Evolutionary conservation across 2,329 filamentous ascomycete species (phyloP).

Genomic region (Alternaria sp.): DNA sequence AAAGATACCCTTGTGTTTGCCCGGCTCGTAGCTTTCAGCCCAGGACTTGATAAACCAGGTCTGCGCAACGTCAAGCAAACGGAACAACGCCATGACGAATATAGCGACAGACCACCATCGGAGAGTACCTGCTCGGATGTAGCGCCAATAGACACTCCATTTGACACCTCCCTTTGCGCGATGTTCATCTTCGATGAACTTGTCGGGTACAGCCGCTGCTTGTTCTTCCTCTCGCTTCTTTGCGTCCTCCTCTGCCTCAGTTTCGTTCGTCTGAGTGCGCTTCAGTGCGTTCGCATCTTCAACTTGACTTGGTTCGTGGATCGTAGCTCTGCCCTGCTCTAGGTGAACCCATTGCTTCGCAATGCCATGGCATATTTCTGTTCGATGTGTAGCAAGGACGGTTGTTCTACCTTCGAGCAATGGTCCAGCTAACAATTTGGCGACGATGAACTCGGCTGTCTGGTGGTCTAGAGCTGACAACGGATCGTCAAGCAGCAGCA

Average conservation of each 20-base stretch:
- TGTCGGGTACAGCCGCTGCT: slow-evolving; percentile 68
- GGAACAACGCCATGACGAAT: slow-evolving; percentile 68
- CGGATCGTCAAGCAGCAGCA: slow-evolving; percentile 67
- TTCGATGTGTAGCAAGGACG: slow-evolving; percentile 70
- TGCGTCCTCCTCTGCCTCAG: slow-evolving; percentile 46
- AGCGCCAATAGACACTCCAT: slow-evolving; percentile 80
- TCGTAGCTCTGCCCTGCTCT: slow-evolving; percentile 63
- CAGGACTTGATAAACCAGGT: slow-evolving; percentile 87
- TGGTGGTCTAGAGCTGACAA: slow-evolving; percentile 69
- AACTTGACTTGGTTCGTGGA: slow-evolving; percentile 53
- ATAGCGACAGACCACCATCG: slow-evolving; percentile 76
- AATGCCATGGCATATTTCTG: slow-evolving; percentile 74
- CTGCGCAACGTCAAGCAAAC: slow-evolving; percentile 70
- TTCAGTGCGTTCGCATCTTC: slow-evolving; percentile 56
- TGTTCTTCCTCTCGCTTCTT: slow-evolving; percentile 49
- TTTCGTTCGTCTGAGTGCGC: slow-evolving; percentile 49
- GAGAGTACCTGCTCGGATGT: slow-evolving; percentile 81
- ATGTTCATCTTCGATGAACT: slow-evolving; percentile 81
- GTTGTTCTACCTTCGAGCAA: slow-evolving; percentile 63
- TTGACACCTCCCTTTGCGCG: slow-evolving; percentile 79
- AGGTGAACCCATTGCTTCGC: slow-evolving; percentile 79
- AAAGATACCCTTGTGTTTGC: slow-evolving; percentile 39
- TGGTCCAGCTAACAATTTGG: slow-evolving; percentile 64
- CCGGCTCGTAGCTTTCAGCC: slow-evolving; percentile 75
- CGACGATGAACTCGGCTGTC: slow-evolving; percentile 68